Percentiles rank a stretch among this genome's conserved stretches.
Evolutionary conservation across 345 rosid species (phyloP).

Genomic region (Punica granatum): DNA sequence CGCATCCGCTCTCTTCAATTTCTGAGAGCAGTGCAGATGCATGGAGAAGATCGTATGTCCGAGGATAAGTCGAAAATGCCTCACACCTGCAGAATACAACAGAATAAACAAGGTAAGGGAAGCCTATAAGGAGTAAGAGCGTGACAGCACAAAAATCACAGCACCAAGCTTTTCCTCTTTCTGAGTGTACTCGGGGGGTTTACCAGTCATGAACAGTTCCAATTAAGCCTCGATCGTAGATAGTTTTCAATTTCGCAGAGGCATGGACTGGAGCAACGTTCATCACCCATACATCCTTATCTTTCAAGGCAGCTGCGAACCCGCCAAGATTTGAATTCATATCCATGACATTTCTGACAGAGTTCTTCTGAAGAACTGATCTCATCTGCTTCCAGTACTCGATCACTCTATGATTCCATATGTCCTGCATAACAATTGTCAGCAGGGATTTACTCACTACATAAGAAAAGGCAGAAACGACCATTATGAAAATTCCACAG

Average conservation of each 20-base stretch:
- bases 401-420: slow-evolving; percentile 73
- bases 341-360: slow-evolving; percentile 92
- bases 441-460: slow-evolving; percentile 2
- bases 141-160: background rate
- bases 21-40: slow-evolving; percentile 75
- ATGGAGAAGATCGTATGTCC: slow-evolving; percentile 90
- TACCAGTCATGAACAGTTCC: slow-evolving; percentile 98
- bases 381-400: slow-evolving; percentile 94
- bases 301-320: slow-evolving; percentile 78
- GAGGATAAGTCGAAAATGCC: slow-evolving; percentile 89
- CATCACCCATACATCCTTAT: slow-evolving; percentile 92
- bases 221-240: slow-evolving; percentile 92
- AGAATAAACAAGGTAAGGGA: background rate
- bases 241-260: slow-evolving; percentile 63
- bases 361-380: slow-evolving; percentile 59
- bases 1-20: slow-evolving; percentile 49
- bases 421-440: slow-evolving; percentile 38
- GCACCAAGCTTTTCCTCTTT: background rate
- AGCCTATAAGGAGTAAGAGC: background rate
- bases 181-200: background rate
- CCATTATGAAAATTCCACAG: background rate
- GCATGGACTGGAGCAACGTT: slow-evolving; percentile 73
- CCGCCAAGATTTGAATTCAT: slow-evolving; percentile 95
- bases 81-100: slow-evolving; percentile 61
- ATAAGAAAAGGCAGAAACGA: background rate